phyloP scores from a whole-genome alignment of 2,329 filamentous ascomycete species.

The Colletotrichum melonis region DNA sequence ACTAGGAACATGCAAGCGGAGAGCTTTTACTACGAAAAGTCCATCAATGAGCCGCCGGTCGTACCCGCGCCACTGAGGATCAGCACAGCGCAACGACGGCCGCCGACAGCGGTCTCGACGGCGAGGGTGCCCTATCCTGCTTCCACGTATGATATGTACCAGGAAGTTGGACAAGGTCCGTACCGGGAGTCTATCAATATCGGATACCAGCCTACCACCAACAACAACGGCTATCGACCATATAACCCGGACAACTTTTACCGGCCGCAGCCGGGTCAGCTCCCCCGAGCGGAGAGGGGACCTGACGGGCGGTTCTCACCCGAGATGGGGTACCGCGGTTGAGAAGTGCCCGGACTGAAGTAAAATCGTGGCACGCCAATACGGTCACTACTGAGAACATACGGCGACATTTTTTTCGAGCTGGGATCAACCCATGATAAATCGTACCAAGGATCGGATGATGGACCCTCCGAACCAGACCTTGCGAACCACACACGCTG shows the following conservation, averaged over 20 bases:
- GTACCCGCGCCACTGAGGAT: constrained; percentile 11
- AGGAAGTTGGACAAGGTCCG: constrained; percentile 22
- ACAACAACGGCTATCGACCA: constrained; percentile 26
- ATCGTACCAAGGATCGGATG: neutral
- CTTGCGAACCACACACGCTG: neutral
- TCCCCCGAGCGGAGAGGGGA: constrained; percentile 30
- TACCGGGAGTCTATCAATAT: constrained; percentile 31
- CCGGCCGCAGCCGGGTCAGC: constrained; percentile 8
- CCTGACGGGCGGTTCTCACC: constrained; percentile 28
- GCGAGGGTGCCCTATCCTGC: constrained; percentile 5
- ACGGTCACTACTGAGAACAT: neutral
- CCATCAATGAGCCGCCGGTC: constrained; percentile 11
- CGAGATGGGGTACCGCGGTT: neutral
- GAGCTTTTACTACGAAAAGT: constrained; percentile 30
- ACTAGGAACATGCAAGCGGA: neutral
- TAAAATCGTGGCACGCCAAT: neutral
- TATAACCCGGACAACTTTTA: constrained; percentile 17
- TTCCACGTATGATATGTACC: constrained; percentile 26
- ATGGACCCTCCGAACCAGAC: neutral
- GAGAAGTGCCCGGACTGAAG: neutral
- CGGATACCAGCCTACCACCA: constrained; percentile 25
- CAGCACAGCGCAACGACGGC: neutral
- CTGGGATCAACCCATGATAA: neutral
- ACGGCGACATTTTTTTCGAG: neutral
- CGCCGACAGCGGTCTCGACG: neutral